phyloP scores from a whole-genome alignment of 768 basidiomycete genomes.

The Coprinellus aureogranulatus region DNA sequence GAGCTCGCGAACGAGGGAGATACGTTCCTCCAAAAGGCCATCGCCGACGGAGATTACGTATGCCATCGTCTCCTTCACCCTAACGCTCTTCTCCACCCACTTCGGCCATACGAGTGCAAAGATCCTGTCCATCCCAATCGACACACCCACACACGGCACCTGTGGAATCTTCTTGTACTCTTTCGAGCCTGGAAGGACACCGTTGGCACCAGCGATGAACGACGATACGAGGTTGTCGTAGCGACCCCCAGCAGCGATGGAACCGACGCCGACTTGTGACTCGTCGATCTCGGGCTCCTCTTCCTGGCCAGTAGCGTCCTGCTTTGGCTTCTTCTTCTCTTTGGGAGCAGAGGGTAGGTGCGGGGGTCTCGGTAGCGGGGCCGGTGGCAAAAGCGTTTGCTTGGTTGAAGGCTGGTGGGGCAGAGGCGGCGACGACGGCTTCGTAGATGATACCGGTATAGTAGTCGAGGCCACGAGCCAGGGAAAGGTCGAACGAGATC shows the following conservation, averaged over 20 bases:
- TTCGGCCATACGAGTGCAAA: conserved; percentile 89
- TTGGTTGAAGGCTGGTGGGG: conserved; percentile 76
- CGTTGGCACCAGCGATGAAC: conserved; percentile 81
- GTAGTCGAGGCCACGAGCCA: conserved; percentile 97
- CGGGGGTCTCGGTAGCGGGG: conserved; percentile 24
- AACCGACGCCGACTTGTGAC: conserved; percentile 92
- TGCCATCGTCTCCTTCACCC: conserved; percentile 89
- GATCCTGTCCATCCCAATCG: conserved; percentile 89
- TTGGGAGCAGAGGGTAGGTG: conserved; percentile 27
- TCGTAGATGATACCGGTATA: conserved; percentile 99
- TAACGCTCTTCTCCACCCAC: conserved; percentile 74
- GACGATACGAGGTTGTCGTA: conserved; percentile 94
- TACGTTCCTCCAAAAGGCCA: conserved; percentile 81
- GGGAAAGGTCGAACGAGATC: conserved; percentile 95
- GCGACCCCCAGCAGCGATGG: conserved; percentile 96
- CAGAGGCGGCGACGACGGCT: conserved; percentile 89
- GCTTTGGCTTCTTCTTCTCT: conserved; percentile 28
- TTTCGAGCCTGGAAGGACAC: conserved; percentile 37
- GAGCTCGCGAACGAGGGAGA: conserved; percentile 74
- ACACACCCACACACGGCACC: conserved; percentile 89
- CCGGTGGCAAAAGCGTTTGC: conserved; percentile 49
- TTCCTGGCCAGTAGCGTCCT: conserved; percentile 43
- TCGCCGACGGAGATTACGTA: conserved; percentile 92
- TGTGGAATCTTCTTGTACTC: conserved; percentile 57
- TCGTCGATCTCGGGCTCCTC: conserved; percentile 90